Evolutionary conservation across 257 asterid species (phyloP), one percentile per base, ranked within the genome.

Genomic region (Rhazya stricta): DNA sequence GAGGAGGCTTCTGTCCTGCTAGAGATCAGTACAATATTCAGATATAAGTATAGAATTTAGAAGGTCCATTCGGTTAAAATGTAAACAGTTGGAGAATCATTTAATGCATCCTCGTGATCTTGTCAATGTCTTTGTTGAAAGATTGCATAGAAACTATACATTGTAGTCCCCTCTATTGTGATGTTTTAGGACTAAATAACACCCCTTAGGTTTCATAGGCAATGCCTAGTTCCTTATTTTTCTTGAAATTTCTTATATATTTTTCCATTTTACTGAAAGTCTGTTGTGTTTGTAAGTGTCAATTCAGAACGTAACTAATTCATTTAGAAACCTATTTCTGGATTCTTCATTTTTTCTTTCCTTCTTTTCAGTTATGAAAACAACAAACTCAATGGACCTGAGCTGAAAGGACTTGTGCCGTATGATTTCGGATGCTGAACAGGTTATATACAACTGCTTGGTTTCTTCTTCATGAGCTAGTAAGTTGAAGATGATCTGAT

Each of bases 381-480:
- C 85, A 91, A 88, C 90, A 81, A 78, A 41, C 96, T 93, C 5
- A 86, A 86, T 15, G 98, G 97, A 7, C 96, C 98, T 1, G 98
- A 93, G 85, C 81, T 91, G 86, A 88, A 91, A 75, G 98, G 98
- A 60, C 79, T 93, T 87, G 98, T 85, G 76, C 78, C 93, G 2
- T 91, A 91, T 19, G 98, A 93, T 82, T 93, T 93, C 25, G 97
- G 95, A 62, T 93, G 98, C 93, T 87, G 70, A 87, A 73, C 78
- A 39, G 32, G 29, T 6, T 23, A 21, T 37, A 9, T 62, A 46
- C 36, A 41, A 43, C 43, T 50, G 71, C 74, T 70, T 30, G 67
- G 50, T 29, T 67, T 6, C 69, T 66, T 36, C 67, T 69, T 65
- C 50, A n/a, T 1, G 27, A 73, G 41, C 21, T 72, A 63, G 69